Conservation (phyloP, 495 filamentous ascomycete species). For the Tetracladium marchalianum region DNA sequence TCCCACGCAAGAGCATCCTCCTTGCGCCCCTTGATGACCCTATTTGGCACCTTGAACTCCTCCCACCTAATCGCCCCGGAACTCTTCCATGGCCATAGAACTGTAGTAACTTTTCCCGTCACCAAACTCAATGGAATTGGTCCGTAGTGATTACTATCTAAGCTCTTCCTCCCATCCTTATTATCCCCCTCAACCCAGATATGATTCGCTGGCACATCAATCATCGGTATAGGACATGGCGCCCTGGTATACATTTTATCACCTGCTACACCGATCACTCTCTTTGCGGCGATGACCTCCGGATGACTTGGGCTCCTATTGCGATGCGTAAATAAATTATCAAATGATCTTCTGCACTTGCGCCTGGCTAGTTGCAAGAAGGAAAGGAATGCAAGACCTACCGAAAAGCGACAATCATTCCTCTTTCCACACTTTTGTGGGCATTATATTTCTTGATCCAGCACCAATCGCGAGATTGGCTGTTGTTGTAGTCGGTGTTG, state of each 20-base stretch:
- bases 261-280: conserved; percentile 59
- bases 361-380: no score
- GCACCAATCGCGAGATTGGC: conserved; percentile 42
- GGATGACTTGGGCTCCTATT: conserved; percentile 55
- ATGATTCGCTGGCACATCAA: conserved; percentile 58
- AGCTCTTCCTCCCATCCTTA: conserved; percentile 37
- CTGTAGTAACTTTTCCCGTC: conserved; percentile 49
- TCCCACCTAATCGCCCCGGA: conserved; percentile 41
- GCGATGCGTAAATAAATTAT: background rate
- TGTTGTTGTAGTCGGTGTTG: conserved; percentile 52
- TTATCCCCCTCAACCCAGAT: conserved; percentile 75
- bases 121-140: conserved; percentile 53
- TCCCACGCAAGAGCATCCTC: conserved; percentile 23
- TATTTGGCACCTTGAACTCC: conserved; percentile 26
- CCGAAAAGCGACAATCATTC: conserved; percentile 46
- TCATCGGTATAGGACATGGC: conserved; percentile 46
- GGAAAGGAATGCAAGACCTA: conserved; percentile 17
- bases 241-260: conserved; percentile 53
- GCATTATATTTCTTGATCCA: conserved; percentile 39
- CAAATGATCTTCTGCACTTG: background rate
- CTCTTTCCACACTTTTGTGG: conserved; percentile 32
- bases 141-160: conserved; percentile 71
- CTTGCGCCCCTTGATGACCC: conserved; percentile 12
- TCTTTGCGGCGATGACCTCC: conserved; percentile 51
- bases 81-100: conserved; percentile 49